phyloP scores from a whole-genome alignment of 108 stramenopile genomes.

The Aurantiochytrium sp. region DNA sequence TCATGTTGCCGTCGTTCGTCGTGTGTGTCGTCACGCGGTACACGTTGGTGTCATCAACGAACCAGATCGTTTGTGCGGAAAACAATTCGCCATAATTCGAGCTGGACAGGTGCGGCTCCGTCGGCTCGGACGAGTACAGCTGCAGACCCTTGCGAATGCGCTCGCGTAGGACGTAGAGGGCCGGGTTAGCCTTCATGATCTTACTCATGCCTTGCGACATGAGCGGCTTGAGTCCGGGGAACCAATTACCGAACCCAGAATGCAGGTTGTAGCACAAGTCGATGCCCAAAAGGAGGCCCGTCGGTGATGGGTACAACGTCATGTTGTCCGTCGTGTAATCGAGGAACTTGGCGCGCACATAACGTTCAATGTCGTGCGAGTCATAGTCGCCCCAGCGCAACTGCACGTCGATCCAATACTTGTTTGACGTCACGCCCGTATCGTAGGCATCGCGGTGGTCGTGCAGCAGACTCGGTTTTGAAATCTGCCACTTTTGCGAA shows the following conservation, averaged over 20 bases:
- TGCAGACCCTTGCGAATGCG: conserved; percentile 98
- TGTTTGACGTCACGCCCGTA: conserved; percentile 79
- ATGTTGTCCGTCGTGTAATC: conserved; percentile 99
- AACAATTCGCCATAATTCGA: conserved; percentile 99
- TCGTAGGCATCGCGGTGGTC: conserved; percentile 94
- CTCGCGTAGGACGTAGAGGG: conserved; percentile 96
- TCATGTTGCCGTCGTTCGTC: conserved; percentile 97
- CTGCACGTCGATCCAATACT: conserved; percentile 98
- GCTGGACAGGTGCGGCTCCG: conserved; percentile 94
- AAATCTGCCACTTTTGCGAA: conserved; percentile 96
- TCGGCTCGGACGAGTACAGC: conserved; percentile 96
- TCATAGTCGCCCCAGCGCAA: conserved; percentile 99
- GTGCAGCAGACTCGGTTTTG: conserved; percentile 90
- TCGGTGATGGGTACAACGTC: conserved; percentile 97
- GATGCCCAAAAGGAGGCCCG: conserved; percentile 84
- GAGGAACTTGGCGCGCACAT: conserved; percentile 90
- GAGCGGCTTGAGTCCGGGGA: conserved; percentile 94
- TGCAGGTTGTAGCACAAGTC: conserved; percentile 97
- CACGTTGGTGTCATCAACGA: conserved; percentile 98
- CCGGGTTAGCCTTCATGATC: conserved; percentile 98
- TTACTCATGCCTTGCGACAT: conserved; percentile 98
- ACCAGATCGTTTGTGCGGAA: conserved; percentile 96
- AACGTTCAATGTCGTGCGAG: conserved; percentile 96
- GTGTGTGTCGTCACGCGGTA: conserved; percentile 99
- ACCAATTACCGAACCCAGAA: conserved; percentile 91